Conservation (phyloP, 805 yeast genomes). For the Brettanomyces anomalus region DNA sequence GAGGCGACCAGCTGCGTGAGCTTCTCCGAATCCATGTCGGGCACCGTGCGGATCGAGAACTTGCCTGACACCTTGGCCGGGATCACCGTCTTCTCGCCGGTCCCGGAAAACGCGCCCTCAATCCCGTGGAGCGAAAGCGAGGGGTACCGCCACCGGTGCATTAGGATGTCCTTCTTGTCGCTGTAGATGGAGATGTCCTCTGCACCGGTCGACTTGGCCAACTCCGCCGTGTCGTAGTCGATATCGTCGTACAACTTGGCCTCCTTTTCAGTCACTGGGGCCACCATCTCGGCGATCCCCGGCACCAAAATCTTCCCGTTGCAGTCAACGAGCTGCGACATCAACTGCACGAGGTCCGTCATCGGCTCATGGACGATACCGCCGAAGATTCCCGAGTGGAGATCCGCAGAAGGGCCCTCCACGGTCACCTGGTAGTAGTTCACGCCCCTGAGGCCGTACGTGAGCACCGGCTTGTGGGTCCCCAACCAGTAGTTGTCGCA, state of each 20-base stretch:
- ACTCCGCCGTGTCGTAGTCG: slow-evolving; percentile 75
- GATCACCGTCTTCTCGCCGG: slow-evolving; percentile 97
- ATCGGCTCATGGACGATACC: slow-evolving; percentile 97
- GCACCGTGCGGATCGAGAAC: slow-evolving; percentile 95
- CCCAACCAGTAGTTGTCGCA: slow-evolving; percentile 99
- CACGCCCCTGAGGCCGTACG: slow-evolving; percentile 96
- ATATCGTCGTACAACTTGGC: slow-evolving; percentile 71
- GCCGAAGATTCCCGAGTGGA: slow-evolving; percentile 96
- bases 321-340: slow-evolving; percentile 69
- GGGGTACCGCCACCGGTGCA: slow-evolving; percentile 99
- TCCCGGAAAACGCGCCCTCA: slow-evolving; percentile 92
- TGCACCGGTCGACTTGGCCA: slow-evolving; percentile 85
- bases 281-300: slow-evolving; percentile 91
- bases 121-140: slow-evolving; percentile 93
- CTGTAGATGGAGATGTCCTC: slow-evolving; percentile 63
- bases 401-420: slow-evolving; percentile 92
- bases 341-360: slow-evolving; percentile 78
- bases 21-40: slow-evolving; percentile 75
- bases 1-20: slow-evolving; percentile 70
- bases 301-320: slow-evolving; percentile 80
- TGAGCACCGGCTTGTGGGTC: slow-evolving; percentile 90
- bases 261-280: slow-evolving; percentile 81
- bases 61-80: slow-evolving; percentile 93
- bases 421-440: slow-evolving; percentile 80
- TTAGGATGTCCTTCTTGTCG: slow-evolving; percentile 75